Evolutionary conservation across 495 filamentous ascomycete genomes (phyloP).

Genomic region (Pyrenula aspistea): DNA sequence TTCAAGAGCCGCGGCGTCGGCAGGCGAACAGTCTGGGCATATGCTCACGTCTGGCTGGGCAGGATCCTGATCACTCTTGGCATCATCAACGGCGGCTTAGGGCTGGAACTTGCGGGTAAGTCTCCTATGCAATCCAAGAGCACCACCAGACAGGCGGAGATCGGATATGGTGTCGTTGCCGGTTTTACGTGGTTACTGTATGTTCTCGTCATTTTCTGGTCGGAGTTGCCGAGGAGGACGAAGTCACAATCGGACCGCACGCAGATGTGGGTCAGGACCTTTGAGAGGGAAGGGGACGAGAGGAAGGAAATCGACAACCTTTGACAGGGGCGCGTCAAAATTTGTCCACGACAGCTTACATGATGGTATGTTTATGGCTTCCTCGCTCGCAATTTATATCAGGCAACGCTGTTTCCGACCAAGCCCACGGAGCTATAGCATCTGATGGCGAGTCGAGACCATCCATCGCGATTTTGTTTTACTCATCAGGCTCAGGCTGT

Average conservation of each 20-base stretch:
- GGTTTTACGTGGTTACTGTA: slow-evolving; percentile 39
- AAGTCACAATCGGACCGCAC: background rate
- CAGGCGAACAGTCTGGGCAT: slow-evolving; percentile 38
- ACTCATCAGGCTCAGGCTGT: too few relatives aligned
- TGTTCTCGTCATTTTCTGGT: slow-evolving; percentile 9
- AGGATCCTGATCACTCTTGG: slow-evolving; percentile 49
- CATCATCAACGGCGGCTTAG: slow-evolving; percentile 60
- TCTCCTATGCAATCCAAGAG: slow-evolving; percentile 6
- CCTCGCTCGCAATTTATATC: too few relatives aligned
- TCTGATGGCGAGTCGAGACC: too few relatives aligned
- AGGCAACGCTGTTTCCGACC: too few relatives aligned
- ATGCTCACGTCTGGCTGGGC: slow-evolving; percentile 60
- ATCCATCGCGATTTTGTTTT: too few relatives aligned
- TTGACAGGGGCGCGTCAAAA: too few relatives aligned
- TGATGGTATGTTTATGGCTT: too few relatives aligned
- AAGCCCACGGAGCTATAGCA: too few relatives aligned
- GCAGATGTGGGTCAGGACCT: background rate
- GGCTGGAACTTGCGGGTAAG: slow-evolving; percentile 35
- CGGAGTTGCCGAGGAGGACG: slow-evolving; percentile 1
- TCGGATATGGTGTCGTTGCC: slow-evolving; percentile 49
- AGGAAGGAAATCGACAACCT: background rate
- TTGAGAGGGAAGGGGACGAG: background rate
- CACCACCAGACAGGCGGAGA: slow-evolving; percentile 28
- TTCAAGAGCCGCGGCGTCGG: slow-evolving; percentile 24
- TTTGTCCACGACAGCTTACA: too few relatives aligned